Evolutionary conservation across 2,329 filamentous ascomycete species (phyloP).

Genomic region (Beauveria brongniartii): DNA sequence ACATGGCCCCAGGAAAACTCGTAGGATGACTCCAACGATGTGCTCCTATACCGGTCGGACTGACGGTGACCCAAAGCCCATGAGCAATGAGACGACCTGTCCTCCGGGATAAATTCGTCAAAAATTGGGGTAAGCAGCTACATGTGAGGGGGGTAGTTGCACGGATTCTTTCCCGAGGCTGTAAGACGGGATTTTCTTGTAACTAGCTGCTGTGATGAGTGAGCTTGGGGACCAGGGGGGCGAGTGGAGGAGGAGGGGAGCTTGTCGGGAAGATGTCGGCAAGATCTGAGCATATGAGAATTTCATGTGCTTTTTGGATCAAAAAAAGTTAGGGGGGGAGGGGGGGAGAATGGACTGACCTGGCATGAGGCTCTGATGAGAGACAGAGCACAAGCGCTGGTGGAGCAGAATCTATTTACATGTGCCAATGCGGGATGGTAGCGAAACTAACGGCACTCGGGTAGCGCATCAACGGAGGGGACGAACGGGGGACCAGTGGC

Average conservation of each 20-base stretch:
- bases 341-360: neutral
- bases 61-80: neutral
- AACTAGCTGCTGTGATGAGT: neutral
- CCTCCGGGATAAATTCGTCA: conserved; percentile 7
- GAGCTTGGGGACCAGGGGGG: neutral
- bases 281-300: neutral
- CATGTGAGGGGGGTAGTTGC: neutral
- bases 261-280: neutral
- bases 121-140: neutral
- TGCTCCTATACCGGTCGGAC: neutral
- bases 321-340: neutral
- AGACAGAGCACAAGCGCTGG: neutral
- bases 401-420: neutral
- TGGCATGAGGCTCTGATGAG: neutral
- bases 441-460: conserved; percentile 1
- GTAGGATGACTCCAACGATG: conserved; percentile 3
- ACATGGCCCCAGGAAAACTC: neutral
- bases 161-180: neutral
- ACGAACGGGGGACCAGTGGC: neutral
- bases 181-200: neutral
- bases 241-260: neutral
- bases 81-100: neutral
- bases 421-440: neutral
- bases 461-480: neutral
- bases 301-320: neutral